Percentiles rank a stretch among this genome's conserved stretches.
phyloP scores from a whole-genome alignment of 768 basidiomycete species.

The Pleurotus ostreatus region DNA sequence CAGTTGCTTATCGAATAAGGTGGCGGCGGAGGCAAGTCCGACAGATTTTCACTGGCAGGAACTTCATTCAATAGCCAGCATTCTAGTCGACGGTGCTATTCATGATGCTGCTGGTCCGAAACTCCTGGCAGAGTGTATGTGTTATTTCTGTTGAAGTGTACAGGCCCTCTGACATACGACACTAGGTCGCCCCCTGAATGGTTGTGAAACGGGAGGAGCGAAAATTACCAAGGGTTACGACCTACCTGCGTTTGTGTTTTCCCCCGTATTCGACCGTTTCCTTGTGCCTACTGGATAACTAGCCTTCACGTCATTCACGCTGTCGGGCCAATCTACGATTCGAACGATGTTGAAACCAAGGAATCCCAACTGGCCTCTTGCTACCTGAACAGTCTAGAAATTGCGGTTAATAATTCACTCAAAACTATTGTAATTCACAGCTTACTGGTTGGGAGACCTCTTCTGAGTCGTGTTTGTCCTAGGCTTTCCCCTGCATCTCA shows the following conservation, averaged over 20 bases:
- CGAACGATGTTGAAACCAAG: conserved; percentile 33
- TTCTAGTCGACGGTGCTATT: conserved; percentile 76
- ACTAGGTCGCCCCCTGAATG: conserved; percentile 58
- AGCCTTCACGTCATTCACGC: conserved; percentile 77
- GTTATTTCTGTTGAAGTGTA: not conserved
- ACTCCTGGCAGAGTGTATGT: conserved; percentile 67
- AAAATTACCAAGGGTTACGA: conserved; percentile 79
- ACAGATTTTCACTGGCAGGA: not conserved
- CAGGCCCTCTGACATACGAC: not conserved
- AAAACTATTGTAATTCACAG: conserved; percentile 56
- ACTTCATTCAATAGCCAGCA: conserved; percentile 1
- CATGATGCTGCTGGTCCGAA: conserved; percentile 68
- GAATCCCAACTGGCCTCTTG: conserved; percentile 61
- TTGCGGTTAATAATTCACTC: conserved; percentile 57
- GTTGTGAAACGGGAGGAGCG: conserved; percentile 67
- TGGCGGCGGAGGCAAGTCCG: conserved; percentile 65
- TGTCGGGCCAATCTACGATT: conserved; percentile 71
- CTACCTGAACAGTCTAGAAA: conserved; percentile 58
- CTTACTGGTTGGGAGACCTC: not conserved
- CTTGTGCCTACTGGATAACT: not conserved
- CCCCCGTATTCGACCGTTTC: not conserved
- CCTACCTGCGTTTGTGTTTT: conserved; percentile 56
- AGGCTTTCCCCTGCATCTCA: conserved; percentile 83
- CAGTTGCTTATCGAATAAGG: conserved; percentile 36
- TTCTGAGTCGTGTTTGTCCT: not conserved